Base-by-base conservation (phyloP, 306 rosid species). In the Vigna reflexopilosa region DNA sequence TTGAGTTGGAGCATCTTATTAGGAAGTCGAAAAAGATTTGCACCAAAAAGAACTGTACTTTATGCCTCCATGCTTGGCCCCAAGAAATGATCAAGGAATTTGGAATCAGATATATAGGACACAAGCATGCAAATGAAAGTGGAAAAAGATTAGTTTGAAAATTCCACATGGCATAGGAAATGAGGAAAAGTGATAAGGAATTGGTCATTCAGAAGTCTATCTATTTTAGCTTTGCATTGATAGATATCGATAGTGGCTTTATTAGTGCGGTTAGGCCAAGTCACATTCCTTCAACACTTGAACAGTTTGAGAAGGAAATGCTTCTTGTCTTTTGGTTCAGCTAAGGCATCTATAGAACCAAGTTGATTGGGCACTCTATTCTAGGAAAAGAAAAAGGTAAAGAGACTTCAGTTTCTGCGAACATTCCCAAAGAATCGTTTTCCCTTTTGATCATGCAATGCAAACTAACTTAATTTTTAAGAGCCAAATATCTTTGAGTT, bases 51-150 rank as follows among this genome's bases (percentile, higher is more conserved):
- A 24, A 32, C 48, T 22, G 28, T 11, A 44, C 49, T 30, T 65
- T 52, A 78, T 61, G 20, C 57, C 20, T 73, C n/a, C 40, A 42
- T 30, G 67, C 24, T 5, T 74, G 70, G 81, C 48, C 85, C 81
- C 10, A 26, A 26, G 28, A 26, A 26, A 26, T 6, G 15, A 81
- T 76, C 81, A 19, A 68, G 26, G 74, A 70, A 81, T 77, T 65
- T 72, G 72, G 82, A 74, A 49, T 58, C 71, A 81, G 56, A 85
- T 71, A 85, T 71, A 28, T 16, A 48, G 87, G 81, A 75, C 63
- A 80, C 66, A 69, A 75, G 17, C 76, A 61, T 77, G 17, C 78
- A 55, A 26, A n/a, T 24, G 44, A 67, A 79, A 86, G 75, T 69
- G 50, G 72, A 79, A 54, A 65, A 45, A 12, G 66, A 67, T 28